These are phyloP conservation scores for Pontederia crassipes DNA, from an alignment of 176 grass and related monocot species.

Conservation along the genomic window DNA sequence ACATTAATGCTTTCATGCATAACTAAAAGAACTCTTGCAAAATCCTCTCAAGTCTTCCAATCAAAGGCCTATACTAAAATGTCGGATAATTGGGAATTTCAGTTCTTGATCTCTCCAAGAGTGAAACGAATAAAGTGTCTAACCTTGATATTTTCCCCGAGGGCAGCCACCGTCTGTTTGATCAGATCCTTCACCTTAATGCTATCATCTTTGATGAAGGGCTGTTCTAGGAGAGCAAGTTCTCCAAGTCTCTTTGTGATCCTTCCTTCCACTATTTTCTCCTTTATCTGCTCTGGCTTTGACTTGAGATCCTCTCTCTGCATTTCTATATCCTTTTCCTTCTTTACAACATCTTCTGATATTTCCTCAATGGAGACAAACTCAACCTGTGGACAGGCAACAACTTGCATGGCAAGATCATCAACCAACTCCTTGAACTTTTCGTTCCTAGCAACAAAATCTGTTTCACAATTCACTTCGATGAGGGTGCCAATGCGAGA, in stretches of 20 bases:
- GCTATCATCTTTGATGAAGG: slow-evolving; percentile 84
- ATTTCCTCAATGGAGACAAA: slow-evolving; percentile 86
- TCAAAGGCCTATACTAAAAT: too few species aligned
- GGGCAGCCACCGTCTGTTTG: slow-evolving; percentile 66
- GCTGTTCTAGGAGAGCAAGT: slow-evolving; percentile 89
- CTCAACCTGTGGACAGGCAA: slow-evolving; percentile 85
- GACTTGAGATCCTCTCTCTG: slow-evolving; percentile 83
- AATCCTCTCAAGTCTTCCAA: too few species aligned
- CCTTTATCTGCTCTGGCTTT: slow-evolving; percentile 80
- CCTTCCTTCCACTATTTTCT: slow-evolving; percentile 87
- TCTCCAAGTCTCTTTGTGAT: slow-evolving; percentile 84
- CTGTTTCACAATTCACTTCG: slow-evolving; percentile 90
- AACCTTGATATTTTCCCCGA: slow-evolving; percentile 94
- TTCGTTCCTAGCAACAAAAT: slow-evolving; percentile 87
- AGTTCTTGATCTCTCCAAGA: slow-evolving; percentile 56
- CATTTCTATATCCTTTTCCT: slow-evolving; percentile 94
- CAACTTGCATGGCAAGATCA: slow-evolving; percentile 90
- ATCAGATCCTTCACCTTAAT: slow-evolving; percentile 84
- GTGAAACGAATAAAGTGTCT: slow-evolving; percentile 85
- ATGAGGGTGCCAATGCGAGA: slow-evolving; percentile 81
- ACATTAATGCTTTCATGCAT: too few species aligned
- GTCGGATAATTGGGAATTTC: not conserved
- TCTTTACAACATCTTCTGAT: slow-evolving; percentile 51
- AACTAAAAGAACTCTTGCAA: too few species aligned
- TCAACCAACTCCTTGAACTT: slow-evolving; percentile 92